These are phyloP conservation scores for Cafeteria roenbergensis DNA, from an alignment of 108 stramenopile genomes.

Conservation along the genomic window DNA sequence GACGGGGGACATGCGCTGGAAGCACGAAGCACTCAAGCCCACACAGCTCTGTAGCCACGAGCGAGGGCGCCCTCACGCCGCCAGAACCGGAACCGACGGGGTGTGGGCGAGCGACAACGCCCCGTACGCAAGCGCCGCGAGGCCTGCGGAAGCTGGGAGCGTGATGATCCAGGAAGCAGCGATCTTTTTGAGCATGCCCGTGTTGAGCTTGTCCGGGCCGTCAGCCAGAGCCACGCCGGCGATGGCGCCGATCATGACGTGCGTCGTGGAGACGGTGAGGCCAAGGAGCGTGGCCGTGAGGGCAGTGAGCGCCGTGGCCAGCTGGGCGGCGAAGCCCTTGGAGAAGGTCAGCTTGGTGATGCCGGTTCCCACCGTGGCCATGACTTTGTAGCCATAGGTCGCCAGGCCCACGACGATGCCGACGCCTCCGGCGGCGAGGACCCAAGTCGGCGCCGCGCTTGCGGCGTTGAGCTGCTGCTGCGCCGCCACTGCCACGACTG, in stretches of 20 bases:
- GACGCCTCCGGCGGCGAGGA: constrained; percentile 13
- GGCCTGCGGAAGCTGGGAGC: constrained; percentile 6
- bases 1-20: too few relatives aligned
- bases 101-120: neutral
- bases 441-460: constrained; percentile 5
- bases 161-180: constrained; percentile 10
- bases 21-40: too few relatives aligned
- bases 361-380: constrained; percentile 19
- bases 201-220: constrained; percentile 1
- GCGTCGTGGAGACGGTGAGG: neutral
- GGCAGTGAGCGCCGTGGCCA: constrained; percentile 7
- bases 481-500: neutral
- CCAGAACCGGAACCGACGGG: too few relatives aligned
- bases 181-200: neutral
- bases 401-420: constrained; percentile 19
- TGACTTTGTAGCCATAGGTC: constrained; percentile 22
- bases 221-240: constrained; percentile 10
- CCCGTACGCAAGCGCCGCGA: neutral
- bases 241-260: constrained; percentile 13
- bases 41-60: too few relatives aligned
- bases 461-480: neutral
- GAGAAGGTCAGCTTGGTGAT: constrained; percentile 18
- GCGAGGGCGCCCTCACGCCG: too few relatives aligned
- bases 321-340: constrained; percentile 19
- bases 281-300: neutral